phyloP scores from a whole-genome alignment of 106 monocot species.

The Xerophyta viscosa region DNA sequence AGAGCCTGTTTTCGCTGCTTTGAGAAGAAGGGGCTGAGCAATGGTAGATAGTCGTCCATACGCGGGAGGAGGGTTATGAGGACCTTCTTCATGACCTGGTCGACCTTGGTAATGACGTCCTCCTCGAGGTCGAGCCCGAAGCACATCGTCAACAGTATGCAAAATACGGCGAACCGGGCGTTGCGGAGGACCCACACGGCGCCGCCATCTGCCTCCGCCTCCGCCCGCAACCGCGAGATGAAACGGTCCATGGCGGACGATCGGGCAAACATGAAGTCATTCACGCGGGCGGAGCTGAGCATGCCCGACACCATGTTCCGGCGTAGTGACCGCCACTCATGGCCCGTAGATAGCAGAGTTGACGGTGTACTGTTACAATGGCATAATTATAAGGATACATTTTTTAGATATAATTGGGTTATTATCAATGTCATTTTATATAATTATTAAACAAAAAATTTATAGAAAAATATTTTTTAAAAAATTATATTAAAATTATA shows the following conservation, averaged over 20 bases:
- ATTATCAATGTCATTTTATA: no score
- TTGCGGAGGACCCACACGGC: slow-evolving; percentile 74
- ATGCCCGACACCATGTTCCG: slow-evolving; percentile 96
- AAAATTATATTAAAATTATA: no score
- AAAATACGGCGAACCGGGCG: slow-evolving; percentile 89
- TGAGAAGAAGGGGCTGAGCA: slow-evolving; percentile 55
- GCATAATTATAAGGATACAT: no score
- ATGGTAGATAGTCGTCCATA: slow-evolving; percentile 82
- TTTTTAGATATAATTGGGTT: no score
- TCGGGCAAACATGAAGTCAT: slow-evolving; percentile 41
- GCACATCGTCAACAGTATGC: slow-evolving; percentile 78
- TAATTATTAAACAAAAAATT: no score
- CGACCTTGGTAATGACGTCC: slow-evolving; percentile 34
- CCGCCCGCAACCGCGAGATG: slow-evolving; percentile 42
- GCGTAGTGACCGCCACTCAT: slow-evolving; percentile 84
- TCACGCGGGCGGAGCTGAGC: slow-evolving; percentile 56
- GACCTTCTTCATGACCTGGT: slow-evolving; percentile 66
- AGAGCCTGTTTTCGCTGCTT: slow-evolving; percentile 40
- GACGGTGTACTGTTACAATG: slow-evolving; percentile 89
- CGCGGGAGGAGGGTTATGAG: slow-evolving; percentile 49
- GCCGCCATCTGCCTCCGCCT: slow-evolving; percentile 44
- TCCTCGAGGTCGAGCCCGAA: slow-evolving; percentile 76
- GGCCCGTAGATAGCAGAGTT: slow-evolving; percentile 84
- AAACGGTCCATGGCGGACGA: slow-evolving; percentile 64
- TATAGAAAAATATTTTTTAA: no score